Conservation (phyloP, 495 filamentous ascomycete species). For the Talaromyces proteolyticus region DNA sequence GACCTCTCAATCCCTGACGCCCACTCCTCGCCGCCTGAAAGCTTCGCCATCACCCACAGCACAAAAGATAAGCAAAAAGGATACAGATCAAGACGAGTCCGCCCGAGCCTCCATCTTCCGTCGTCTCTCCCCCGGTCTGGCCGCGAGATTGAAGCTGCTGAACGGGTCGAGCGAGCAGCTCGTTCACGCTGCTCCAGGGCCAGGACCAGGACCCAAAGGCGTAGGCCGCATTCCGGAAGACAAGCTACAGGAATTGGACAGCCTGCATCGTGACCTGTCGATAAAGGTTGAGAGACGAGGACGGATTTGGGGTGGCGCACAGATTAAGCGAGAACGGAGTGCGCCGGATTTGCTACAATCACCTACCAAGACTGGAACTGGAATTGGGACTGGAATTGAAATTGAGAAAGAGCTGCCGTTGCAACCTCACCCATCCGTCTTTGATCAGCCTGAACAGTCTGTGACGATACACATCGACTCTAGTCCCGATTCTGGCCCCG, state of each 20-base stretch:
- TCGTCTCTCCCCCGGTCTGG: slow-evolving; percentile 60
- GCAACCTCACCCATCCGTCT: too few species aligned
- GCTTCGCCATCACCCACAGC: not conserved
- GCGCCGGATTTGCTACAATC: slow-evolving; percentile 13
- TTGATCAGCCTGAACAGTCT: too few species aligned
- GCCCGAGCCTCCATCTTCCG: slow-evolving; percentile 32
- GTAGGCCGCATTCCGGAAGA: slow-evolving; percentile 72
- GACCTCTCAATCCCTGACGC: too few species aligned
- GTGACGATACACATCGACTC: too few species aligned
- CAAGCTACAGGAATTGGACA: slow-evolving; percentile 63
- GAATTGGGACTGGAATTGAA: slow-evolving; percentile 8
- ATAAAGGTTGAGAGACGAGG: slow-evolving; percentile 52
- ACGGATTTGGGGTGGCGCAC: slow-evolving; percentile 54
- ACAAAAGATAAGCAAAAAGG: not conserved
- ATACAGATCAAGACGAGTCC: not conserved
- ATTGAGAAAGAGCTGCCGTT: not conserved
- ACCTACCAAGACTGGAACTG: slow-evolving; percentile 15
- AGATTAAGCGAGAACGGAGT: slow-evolving; percentile 11
- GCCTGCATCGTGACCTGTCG: slow-evolving; percentile 52
- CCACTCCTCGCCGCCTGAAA: too few species aligned
- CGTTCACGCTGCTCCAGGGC: too few species aligned
- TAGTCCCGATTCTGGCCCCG: too few species aligned
- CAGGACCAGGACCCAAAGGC: slow-evolving; percentile 18
- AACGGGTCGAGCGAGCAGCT: slow-evolving; percentile 51
- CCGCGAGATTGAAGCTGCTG: slow-evolving; percentile 69